Evolutionary conservation across 2,329 filamentous ascomycete genomes (phyloP), one percentile per base, ranked within the genome.

Genomic region (Scortechinia acanthostroma): DNA sequence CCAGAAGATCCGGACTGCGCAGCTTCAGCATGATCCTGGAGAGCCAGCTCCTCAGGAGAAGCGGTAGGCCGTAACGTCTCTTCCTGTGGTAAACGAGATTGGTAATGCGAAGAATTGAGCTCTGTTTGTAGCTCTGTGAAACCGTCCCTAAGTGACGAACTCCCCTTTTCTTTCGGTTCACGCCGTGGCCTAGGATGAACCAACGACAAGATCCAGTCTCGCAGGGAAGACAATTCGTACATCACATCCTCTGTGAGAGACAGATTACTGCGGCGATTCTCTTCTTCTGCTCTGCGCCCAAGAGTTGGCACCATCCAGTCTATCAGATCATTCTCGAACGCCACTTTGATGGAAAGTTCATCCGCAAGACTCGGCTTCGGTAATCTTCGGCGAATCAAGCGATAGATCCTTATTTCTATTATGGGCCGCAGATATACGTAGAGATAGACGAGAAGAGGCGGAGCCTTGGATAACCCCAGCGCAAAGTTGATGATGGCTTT

Each of bases 291-390:
- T 44, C 61, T 58, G 35, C 63, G 61, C 3, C 63, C 64, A 4
- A 66, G 52, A 3, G 58, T 57, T 10, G 64, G 64, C 19, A 64
- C 58, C 33, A 65, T 63, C 64, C 64, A 67, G 45, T 67, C 64
- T 37, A 66, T 56, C 15, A 68, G 56, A 35, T 66, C 65, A 49
- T 65, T 64, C 35, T 67, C 63, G n/a, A 57, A 53, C 4, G 64
- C 64, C 46, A 67, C 63, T 44, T 60, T 57, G 45, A 68, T 56
- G 4, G 64, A 68, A 21, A 66, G 55, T 22, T 63, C 62, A 51
- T 68, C 63, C 13, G 63, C 62, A 4, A 58, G 50, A 22, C 52
- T 58, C 22, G 64, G 63, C 47, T 66, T 66, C n/a, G 63, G 63
- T n/a, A 68, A 46, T 42, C 58, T 57, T 42, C 64, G 58, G 42